These are phyloP conservation scores for Hypoxylon sp. DNA, from an alignment of 2,329 filamentous ascomycete species.

Conservation along the genomic window DNA sequence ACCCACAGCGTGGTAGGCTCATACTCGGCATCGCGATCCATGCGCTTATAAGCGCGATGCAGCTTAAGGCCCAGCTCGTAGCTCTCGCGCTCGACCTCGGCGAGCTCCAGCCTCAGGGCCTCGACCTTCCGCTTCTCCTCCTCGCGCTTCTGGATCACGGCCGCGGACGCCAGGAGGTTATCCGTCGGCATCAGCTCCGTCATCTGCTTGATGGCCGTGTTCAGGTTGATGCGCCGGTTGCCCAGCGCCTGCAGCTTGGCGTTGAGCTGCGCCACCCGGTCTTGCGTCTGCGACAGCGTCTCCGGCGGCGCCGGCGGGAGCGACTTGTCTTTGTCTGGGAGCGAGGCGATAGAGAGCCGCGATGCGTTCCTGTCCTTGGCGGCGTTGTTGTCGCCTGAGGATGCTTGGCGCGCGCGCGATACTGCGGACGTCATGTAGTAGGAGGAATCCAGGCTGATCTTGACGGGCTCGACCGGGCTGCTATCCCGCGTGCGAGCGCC, in stretches of 20 bases:
- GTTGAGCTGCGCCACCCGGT: slow-evolving; percentile 77
- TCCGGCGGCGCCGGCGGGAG: slow-evolving; percentile 70
- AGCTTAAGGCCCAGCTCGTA: slow-evolving; percentile 84
- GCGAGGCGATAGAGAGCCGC: slow-evolving; percentile 28
- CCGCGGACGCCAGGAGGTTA: slow-evolving; percentile 75
- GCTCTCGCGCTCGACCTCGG: slow-evolving; percentile 81
- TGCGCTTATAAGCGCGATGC: slow-evolving; percentile 80
- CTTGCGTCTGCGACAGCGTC: slow-evolving; percentile 64
- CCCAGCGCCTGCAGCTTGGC: slow-evolving; percentile 75
- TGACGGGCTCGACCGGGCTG: slow-evolving; percentile 49
- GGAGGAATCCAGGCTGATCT: slow-evolving; percentile 52
- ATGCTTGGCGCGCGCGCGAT: background rate
- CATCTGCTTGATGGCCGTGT: slow-evolving; percentile 80
- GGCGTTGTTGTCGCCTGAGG: background rate
- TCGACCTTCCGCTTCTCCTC: slow-evolving; percentile 76
- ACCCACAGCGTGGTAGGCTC: slow-evolving; percentile 84
- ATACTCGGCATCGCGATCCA: slow-evolving; percentile 75
- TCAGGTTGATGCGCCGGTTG: slow-evolving; percentile 79
- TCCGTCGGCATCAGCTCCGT: slow-evolving; percentile 83
- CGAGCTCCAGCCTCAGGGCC: slow-evolving; percentile 74
- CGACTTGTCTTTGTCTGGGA: slow-evolving; percentile 70
- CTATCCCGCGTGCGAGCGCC: slow-evolving; percentile 28
- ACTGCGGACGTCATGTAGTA: slow-evolving; percentile 45
- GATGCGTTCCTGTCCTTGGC: background rate
- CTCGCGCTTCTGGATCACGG: slow-evolving; percentile 71